Evolutionary conservation across 1,284 basidiomycete species (phyloP).

Genomic region (Trametes pubescens): DNA sequence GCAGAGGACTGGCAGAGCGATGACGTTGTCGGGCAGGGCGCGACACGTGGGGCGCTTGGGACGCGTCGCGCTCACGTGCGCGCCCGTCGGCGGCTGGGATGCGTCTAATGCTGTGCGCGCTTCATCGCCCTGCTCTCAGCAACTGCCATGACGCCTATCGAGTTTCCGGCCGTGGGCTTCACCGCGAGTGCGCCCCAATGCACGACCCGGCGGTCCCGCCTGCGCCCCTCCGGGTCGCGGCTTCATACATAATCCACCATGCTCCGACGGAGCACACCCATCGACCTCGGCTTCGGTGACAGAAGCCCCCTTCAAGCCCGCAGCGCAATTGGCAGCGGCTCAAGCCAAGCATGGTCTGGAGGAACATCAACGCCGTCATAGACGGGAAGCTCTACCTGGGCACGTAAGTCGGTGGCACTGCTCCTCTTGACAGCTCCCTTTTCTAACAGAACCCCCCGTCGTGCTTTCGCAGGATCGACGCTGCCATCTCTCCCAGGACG

Average conservation of each 20-base stretch:
- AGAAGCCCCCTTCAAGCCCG: constrained; percentile 28
- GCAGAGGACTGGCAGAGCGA: constrained; percentile 21
- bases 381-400: constrained; percentile 75
- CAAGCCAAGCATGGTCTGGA: constrained; percentile 61
- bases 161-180: constrained; percentile 32
- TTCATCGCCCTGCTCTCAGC: constrained; percentile 41
- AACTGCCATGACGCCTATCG: constrained; percentile 33
- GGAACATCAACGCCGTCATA: constrained; percentile 76
- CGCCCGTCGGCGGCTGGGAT: constrained; percentile 16
- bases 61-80: constrained; percentile 27
- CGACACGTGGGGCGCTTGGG: constrained; percentile 25
- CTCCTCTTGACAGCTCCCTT: constrained; percentile 36
- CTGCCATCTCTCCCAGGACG: constrained; percentile 76
- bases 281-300: constrained; percentile 29
- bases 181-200: constrained; percentile 33
- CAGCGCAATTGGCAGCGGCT: constrained; percentile 7
- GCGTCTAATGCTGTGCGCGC: constrained; percentile 28
- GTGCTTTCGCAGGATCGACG: constrained; percentile 60
- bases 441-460: constrained; percentile 27
- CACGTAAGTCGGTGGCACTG: constrained; percentile 61
- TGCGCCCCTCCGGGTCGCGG: constrained; percentile 32
- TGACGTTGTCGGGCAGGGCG: constrained; percentile 24
- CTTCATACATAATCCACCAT: constrained; percentile 42
- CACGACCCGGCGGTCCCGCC: constrained; percentile 29
- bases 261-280: constrained; percentile 28